Evolutionary conservation across 768 basidiomycete species (phyloP).

Genomic region (Lactifluus piperatus): DNA sequence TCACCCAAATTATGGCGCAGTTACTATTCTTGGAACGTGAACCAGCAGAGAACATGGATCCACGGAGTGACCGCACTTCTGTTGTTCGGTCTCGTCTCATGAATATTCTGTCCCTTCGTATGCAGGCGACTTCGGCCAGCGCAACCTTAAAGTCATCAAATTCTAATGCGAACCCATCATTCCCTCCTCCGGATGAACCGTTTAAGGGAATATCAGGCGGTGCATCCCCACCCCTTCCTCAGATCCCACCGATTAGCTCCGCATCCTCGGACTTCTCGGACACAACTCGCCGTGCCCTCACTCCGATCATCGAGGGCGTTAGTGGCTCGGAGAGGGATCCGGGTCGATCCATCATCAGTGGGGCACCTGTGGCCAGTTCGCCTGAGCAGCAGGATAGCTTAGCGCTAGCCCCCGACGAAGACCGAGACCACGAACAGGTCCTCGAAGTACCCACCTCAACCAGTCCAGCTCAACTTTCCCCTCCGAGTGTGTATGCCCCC

Average conservation of each 20-base stretch:
- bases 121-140: conserved; percentile 35
- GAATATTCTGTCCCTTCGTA: conserved; percentile 52
- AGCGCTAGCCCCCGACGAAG: not conserved
- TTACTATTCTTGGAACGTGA: conserved; percentile 85
- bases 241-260: conserved; percentile 56
- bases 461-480: not conserved
- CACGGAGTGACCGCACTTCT: conserved; percentile 70
- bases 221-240: conserved; percentile 26
- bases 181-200: not conserved
- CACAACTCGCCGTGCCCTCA: conserved; percentile 9
- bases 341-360: not conserved
- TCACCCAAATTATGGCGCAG: conserved; percentile 30
- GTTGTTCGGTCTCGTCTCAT: conserved; percentile 53
- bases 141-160: not conserved
- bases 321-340: conserved; percentile 20
- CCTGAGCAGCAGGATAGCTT: not conserved
- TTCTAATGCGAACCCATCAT: conserved; percentile 1
- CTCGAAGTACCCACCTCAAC: not conserved
- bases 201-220: not conserved
- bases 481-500: conserved; percentile 6
- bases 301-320: conserved; percentile 59
- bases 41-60: conserved; percentile 67
- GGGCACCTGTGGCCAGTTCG: not conserved
- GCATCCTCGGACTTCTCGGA: conserved; percentile 21
- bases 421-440: not conserved